phyloP scores from a whole-genome alignment of 2,329 filamentous ascomycete species.

The Aspergillus candidus region DNA sequence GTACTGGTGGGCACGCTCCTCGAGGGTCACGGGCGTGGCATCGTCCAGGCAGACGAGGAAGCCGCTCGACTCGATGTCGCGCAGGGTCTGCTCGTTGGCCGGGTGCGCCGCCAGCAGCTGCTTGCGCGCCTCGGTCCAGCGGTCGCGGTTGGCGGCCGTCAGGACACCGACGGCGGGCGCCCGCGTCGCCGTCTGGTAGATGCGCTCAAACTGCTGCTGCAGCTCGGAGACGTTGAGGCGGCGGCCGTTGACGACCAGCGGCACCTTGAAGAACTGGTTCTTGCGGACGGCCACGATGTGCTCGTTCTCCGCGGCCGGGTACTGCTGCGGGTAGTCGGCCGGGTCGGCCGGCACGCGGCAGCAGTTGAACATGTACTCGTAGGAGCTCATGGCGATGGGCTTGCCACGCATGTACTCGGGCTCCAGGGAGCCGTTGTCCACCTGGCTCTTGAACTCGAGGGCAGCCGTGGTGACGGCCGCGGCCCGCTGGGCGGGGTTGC shows the following conservation, averaged over 20 bases:
- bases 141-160: conserved; percentile 87
- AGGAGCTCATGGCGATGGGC: conserved; percentile 96
- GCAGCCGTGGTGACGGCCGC: conserved; percentile 80
- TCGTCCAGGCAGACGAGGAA: conserved; percentile 94
- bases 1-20: conserved; percentile 92
- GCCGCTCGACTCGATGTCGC: conserved; percentile 78
- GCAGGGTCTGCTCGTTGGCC: conserved; percentile 69
- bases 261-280: conserved; percentile 95
- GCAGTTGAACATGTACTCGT: conserved; percentile 98
- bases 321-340: conserved; percentile 78
- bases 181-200: conserved; percentile 71
- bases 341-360: conserved; percentile 77
- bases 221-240: conserved; percentile 85
- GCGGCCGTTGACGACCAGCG: conserved; percentile 71
- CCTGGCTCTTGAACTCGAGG: conserved; percentile 90
- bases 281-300: conserved; percentile 88
- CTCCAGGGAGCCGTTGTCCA: conserved; percentile 75
- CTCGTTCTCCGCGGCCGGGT: conserved; percentile 65
- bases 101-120: conserved; percentile 69
- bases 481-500: conserved; percentile 85
- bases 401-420: conserved; percentile 98
- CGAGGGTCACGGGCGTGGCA: conserved; percentile 80
- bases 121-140: conserved; percentile 80
- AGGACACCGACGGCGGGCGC: conserved; percentile 72
- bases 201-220: conserved; percentile 77